Conservation (phyloP, 2,329 filamentous ascomycete species). For the Colletotrichum sp. region DNA sequence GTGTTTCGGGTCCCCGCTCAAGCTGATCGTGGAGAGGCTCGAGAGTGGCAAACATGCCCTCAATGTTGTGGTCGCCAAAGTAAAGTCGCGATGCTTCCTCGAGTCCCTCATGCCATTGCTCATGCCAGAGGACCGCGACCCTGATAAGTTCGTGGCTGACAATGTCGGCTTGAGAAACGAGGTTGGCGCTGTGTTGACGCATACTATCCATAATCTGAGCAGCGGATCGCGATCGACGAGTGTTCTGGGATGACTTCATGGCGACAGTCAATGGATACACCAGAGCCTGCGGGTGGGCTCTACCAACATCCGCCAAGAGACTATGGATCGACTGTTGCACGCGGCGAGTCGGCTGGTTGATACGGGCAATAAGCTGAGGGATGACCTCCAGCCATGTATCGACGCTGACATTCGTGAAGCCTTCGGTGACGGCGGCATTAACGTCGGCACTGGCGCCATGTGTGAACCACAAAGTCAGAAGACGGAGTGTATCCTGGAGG, state of each 20-base stretch:
- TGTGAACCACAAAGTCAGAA: conserved; percentile 95
- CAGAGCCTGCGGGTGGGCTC: conserved; percentile 92
- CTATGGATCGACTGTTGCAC: conserved; percentile 93
- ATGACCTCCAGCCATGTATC: conserved; percentile 99
- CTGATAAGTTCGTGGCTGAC: conserved; percentile 97
- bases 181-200: conserved; percentile 88
- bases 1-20: conserved; percentile 88
- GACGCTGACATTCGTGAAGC: conserved; percentile 89
- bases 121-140: conserved; percentile 97
- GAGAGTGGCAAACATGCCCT: conserved; percentile 94
- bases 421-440: conserved; percentile 85
- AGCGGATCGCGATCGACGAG: conserved; percentile 84
- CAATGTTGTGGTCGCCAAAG: conserved; percentile 96
- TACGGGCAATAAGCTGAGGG: conserved; percentile 93
- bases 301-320: conserved; percentile 88
- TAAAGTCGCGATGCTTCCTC: conserved; percentile 96
- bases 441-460: conserved; percentile 91
- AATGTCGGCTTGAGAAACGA: conserved; percentile 93
- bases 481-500: conserved; percentile 89
- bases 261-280: conserved; percentile 97
- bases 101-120: conserved; percentile 97
- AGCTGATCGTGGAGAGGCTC: conserved; percentile 91
- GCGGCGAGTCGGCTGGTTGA: conserved; percentile 91
- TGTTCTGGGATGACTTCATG: conserved; percentile 89
- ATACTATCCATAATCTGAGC: conserved; percentile 97